phyloP scores from a whole-genome alignment of 805 yeast genomes.

The Naumovozyma baii region DNA sequence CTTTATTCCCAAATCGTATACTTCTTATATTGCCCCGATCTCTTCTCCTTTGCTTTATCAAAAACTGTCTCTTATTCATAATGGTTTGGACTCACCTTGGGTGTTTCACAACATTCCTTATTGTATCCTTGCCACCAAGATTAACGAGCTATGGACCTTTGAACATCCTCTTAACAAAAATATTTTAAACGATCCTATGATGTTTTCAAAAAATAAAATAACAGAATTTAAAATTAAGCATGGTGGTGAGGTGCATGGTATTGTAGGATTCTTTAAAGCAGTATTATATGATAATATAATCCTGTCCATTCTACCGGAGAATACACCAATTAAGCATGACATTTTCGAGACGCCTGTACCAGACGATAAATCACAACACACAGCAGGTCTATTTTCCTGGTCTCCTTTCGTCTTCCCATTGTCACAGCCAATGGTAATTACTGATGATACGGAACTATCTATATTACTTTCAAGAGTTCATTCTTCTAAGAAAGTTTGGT shows the following conservation, averaged over 20 bases:
- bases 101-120: slow-evolving; percentile 36
- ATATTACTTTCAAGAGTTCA: slow-evolving; percentile 41
- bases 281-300: slow-evolving; percentile 49
- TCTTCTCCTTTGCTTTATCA: slow-evolving; percentile 45
- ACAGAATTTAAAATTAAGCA: slow-evolving; percentile 38
- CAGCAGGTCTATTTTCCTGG: slow-evolving; percentile 51
- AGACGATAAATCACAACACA: slow-evolving; percentile 12
- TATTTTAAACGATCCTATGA: slow-evolving; percentile 2
- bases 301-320: slow-evolving; percentile 24
- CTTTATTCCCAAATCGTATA: slow-evolving; percentile 53
- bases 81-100: slow-evolving; percentile 36
- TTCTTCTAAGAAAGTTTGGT: slow-evolving; percentile 42
- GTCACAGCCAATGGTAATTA: slow-evolving; percentile 40
- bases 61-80: slow-evolving; percentile 19
- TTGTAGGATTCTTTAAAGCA: slow-evolving; percentile 69
- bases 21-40: slow-evolving; percentile 58
- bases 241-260: slow-evolving; percentile 56
- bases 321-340: slow-evolving; percentile 6
- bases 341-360: too few species aligned
- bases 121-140: slow-evolving; percentile 37
- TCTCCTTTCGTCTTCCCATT: slow-evolving; percentile 59
- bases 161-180: slow-evolving; percentile 36
- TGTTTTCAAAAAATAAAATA: slow-evolving; percentile 17
- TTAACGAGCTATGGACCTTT: slow-evolving; percentile 53
- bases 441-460: slow-evolving; percentile 48